A percentile compares a stretch with the other conserved stretches of the same genome.
These are phyloP conservation scores for Hordeum pubiflorum DNA, from an alignment of 202 grass and related monocot genomes.

Conservation along the genomic window DNA sequence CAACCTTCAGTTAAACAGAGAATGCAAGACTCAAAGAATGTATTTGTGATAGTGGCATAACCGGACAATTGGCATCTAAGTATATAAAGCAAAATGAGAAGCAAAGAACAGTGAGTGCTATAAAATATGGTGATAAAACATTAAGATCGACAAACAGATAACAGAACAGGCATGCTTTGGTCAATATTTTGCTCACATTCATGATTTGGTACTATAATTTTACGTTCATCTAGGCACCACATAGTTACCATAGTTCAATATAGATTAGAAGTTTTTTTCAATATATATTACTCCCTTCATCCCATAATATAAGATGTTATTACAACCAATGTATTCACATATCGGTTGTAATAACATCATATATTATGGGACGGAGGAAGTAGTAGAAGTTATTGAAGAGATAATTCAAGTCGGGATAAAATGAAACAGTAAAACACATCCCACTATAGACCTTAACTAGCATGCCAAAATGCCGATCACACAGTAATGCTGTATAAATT, in stretches of 20 bases:
- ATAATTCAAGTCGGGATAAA: not conserved
- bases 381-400: not conserved
- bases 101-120: not conserved
- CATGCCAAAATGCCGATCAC: too few species aligned
- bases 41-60: not conserved
- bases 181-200: not conserved
- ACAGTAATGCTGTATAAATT: too few species aligned
- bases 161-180: not conserved
- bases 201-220: not conserved
- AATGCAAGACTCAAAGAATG: not conserved
- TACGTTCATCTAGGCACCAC: not conserved
- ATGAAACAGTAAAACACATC: not conserved
- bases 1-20: conserved; percentile 37
- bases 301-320: too few species aligned
- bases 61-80: not conserved
- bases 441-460: not conserved
- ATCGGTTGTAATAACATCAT: too few species aligned
- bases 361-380: too few species aligned
- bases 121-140: not conserved
- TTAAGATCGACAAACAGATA: not conserved
- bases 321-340: too few species aligned
- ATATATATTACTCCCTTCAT: too few species aligned
- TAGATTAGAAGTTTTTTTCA: not conserved
- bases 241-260: not conserved
- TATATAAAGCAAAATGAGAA: not conserved